phyloP scores from a whole-genome alignment of 2,329 filamentous ascomycete genomes.

The Talaromyces piceae region DNA sequence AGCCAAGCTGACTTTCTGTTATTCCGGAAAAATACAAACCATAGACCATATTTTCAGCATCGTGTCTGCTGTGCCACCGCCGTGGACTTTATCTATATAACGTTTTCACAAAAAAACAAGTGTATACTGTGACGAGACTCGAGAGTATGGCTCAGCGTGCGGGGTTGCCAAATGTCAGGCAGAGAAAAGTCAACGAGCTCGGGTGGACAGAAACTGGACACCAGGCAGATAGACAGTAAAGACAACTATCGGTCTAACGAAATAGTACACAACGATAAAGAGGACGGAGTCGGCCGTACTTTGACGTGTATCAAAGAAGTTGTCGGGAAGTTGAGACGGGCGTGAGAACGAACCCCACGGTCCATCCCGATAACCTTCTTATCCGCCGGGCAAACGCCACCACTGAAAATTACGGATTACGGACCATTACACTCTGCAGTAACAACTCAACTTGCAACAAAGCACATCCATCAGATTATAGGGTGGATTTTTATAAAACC shows the following conservation, averaged over 20 bases:
- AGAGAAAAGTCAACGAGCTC: neutral
- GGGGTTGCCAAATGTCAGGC: neutral
- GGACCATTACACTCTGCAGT: no score
- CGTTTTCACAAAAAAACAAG: neutral
- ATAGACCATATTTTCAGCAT: constrained; percentile 99
- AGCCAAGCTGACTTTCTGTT: constrained; percentile 15
- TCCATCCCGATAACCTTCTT: neutral
- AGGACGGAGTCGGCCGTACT: no score
- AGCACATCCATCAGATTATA: neutral
- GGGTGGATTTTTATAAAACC: no score
- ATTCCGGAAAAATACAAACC: constrained; percentile 49
- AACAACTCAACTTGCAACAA: neutral
- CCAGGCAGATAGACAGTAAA: neutral
- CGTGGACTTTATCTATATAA: neutral
- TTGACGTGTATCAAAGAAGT: neutral
- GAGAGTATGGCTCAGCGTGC: no score
- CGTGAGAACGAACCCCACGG: neutral
- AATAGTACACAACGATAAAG: no score
- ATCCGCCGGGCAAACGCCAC: neutral
- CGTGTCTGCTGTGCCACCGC: constrained; percentile 37
- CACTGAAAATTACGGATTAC: constrained; percentile 13
- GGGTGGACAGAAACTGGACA: no score
- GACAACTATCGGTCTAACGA: no score
- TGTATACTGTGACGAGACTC: no score
- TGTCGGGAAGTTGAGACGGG: neutral